Evolutionary conservation across 768 basidiomycete genomes (phyloP).

Genomic region (Sarcodon aspratus): DNA sequence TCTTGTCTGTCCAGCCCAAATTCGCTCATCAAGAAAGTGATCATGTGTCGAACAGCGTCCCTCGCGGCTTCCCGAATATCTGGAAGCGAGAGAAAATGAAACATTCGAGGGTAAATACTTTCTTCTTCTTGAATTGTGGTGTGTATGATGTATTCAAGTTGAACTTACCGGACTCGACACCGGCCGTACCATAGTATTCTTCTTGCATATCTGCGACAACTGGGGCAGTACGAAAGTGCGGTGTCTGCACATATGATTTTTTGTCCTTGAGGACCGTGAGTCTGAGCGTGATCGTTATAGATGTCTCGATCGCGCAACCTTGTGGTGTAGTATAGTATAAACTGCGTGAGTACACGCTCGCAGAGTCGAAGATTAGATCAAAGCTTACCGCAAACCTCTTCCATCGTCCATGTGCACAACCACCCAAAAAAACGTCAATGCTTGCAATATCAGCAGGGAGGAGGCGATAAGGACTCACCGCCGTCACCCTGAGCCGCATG

Average conservation of each 20-base stretch:
- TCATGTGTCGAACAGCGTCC: slow-evolving; percentile 47
- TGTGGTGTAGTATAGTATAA: not conserved
- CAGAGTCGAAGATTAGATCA: not conserved
- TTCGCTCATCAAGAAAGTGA: slow-evolving; percentile 33
- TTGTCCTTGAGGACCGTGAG: slow-evolving; percentile 43
- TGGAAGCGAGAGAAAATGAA: not conserved
- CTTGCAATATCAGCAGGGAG: not conserved
- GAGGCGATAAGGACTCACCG: slow-evolving; percentile 24
- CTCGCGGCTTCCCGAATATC: slow-evolving; percentile 46
- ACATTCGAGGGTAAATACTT: not conserved
- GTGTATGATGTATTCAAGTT: too few species aligned
- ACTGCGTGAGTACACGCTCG: not conserved
- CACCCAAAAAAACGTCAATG: not conserved
- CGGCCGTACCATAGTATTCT: slow-evolving; percentile 48
- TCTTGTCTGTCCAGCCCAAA: slow-evolving; percentile 31
- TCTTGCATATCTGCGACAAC: slow-evolving; percentile 12
- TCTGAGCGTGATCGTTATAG: slow-evolving; percentile 42
- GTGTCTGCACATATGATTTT: slow-evolving; percentile 43
- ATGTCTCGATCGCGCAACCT: slow-evolving; percentile 58
- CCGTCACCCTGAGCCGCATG: slow-evolving; percentile 61
- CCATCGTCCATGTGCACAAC: not conserved
- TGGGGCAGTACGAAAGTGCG: slow-evolving; percentile 34
- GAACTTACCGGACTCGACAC: slow-evolving; percentile 32
- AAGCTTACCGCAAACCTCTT: slow-evolving; percentile 48
- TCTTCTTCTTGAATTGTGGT: too few species aligned